These are phyloP conservation scores for Arachis monticola DNA, from an alignment of 331 rosid genomes.

Conservation along the genomic window DNA sequence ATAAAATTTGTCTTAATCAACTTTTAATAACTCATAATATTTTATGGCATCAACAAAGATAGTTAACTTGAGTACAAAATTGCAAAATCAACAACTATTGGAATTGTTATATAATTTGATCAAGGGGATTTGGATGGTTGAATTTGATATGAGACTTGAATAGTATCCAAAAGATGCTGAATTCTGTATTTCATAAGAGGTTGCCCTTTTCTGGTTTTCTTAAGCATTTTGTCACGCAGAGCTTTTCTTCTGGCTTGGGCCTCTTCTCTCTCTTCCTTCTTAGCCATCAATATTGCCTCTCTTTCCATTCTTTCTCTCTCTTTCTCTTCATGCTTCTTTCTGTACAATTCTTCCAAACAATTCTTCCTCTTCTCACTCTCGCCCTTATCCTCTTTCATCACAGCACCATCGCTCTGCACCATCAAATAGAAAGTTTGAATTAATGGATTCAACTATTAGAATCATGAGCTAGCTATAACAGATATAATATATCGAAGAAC, in stretches of 20 bases:
- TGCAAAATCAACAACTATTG: not conserved
- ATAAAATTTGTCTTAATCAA: not conserved
- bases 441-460: not conserved
- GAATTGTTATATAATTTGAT: not conserved
- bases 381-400: conserved; percentile 23
- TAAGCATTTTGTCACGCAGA: conserved; percentile 61
- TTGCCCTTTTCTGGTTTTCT: not conserved
- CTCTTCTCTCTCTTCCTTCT: too few species aligned
- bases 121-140: conserved; percentile 6
- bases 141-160: conserved; percentile 52
- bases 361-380: too few species aligned
- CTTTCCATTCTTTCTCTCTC: too few species aligned
- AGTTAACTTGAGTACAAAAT: too few species aligned
- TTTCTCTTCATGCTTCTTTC: too few species aligned
- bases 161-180: conserved; percentile 62
- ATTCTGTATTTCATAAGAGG: too few species aligned
- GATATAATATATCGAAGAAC: conserved; percentile 49
- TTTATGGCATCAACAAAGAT: too few species aligned
- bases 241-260: too few species aligned
- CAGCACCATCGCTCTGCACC: conserved; percentile 52
- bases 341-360: too few species aligned
- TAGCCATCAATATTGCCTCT: too few species aligned
- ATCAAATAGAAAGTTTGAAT: conserved; percentile 21
- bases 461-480: too few species aligned
- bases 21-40: too few species aligned